Conservation (phyloP, 148 eudicot genomes). For the Mesembryanthemum crystallinum region DNA sequence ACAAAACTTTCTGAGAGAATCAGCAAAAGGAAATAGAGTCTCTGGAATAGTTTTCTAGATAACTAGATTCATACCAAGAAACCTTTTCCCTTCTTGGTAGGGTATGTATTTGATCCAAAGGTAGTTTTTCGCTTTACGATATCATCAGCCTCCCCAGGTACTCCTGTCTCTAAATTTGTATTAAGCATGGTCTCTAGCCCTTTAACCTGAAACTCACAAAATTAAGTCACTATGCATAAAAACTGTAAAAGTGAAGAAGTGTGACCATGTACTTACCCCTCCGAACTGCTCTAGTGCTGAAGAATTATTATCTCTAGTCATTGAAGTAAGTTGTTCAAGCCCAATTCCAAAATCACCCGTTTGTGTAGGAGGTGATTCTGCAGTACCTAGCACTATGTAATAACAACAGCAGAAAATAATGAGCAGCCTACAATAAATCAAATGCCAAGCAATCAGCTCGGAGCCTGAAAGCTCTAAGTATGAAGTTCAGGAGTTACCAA, state of each 20-base stretch:
- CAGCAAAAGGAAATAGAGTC: neutral
- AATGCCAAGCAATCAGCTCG: neutral
- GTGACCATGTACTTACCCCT: conserved; percentile 51
- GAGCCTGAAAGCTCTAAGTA: neutral
- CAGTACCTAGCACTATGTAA: conserved; percentile 48
- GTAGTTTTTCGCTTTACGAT: conserved; percentile 53
- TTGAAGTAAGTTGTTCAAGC: conserved; percentile 73
- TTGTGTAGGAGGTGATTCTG: conserved; percentile 51
- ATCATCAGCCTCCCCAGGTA: conserved; percentile 52
- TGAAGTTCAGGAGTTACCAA: conserved; percentile 42
- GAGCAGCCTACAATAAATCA: neutral
- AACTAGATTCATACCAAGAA: conserved; percentile 48
- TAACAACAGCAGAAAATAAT: conserved; percentile 8
- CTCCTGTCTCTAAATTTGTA: conserved; percentile 60
- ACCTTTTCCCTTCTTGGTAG: conserved; percentile 70
- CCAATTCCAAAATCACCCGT: conserved; percentile 59
- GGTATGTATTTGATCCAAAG: conserved; percentile 91
- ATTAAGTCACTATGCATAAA: neutral
- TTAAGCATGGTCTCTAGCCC: conserved; percentile 62
- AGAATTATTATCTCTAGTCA: conserved; percentile 66
- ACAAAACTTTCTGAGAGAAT: conserved; percentile 9
- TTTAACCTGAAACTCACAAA: conserved; percentile 48
- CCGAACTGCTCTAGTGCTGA: conserved; percentile 68
- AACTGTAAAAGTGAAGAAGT: neutral
- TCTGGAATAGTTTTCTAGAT: neutral